Evolutionary conservation across 192 early-diverging fungal genomes (phyloP).

Genomic region (Coemansia sp.): DNA sequence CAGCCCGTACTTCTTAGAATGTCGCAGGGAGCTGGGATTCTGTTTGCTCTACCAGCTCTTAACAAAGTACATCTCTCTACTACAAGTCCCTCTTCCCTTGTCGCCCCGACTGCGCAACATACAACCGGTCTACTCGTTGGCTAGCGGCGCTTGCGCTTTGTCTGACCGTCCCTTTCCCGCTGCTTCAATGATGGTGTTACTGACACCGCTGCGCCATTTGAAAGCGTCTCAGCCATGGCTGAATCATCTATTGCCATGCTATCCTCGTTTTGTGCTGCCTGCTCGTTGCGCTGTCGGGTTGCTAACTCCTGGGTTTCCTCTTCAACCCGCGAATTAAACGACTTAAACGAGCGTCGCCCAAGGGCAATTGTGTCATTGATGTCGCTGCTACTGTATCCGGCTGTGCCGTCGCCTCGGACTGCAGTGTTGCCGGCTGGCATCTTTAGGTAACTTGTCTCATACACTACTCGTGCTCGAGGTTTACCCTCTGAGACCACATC

Average conservation of each 20-base stretch:
- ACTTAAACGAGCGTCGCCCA: conserved; percentile 41
- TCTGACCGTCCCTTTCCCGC: conserved; percentile 19
- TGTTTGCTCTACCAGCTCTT: neutral
- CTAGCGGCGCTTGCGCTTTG: conserved; percentile 33
- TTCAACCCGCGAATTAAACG: conserved; percentile 38
- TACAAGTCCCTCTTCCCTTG: neutral
- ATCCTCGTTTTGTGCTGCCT: conserved; percentile 8
- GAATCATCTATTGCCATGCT: conserved; percentile 12
- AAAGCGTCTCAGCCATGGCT: conserved; percentile 23
- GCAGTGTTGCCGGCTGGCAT: conserved; percentile 27
- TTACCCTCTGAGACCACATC: conserved; percentile 20
- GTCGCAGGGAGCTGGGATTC: neutral
- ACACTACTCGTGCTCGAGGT: conserved; percentile 23
- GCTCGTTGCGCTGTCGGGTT: conserved; percentile 8
- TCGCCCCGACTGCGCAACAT: neutral
- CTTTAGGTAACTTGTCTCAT: conserved; percentile 47
- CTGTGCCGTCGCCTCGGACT: conserved; percentile 1
- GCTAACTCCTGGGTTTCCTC: conserved; percentile 16
- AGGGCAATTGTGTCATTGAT: neutral
- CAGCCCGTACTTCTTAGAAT: neutral
- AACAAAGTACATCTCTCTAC: neutral
- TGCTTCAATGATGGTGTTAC: conserved; percentile 7
- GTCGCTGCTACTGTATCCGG: neutral
- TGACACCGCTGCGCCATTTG: conserved; percentile 1
- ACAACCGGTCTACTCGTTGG: neutral